phyloP scores from a whole-genome alignment of 495 filamentous ascomycete species.

The Neurospora sp. region DNA sequence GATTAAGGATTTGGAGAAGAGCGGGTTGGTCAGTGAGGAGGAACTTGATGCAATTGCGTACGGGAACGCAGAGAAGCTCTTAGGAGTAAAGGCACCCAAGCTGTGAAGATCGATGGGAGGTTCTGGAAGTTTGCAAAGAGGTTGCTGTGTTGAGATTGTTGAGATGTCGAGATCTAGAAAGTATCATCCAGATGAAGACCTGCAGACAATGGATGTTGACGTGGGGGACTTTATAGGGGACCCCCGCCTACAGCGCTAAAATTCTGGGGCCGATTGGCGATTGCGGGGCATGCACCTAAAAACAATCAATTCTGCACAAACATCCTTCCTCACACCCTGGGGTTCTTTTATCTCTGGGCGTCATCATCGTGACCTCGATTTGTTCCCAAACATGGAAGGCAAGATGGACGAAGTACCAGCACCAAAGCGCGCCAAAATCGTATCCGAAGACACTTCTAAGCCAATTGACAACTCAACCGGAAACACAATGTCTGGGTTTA shows the following conservation, averaged over 20 bases:
- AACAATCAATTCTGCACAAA: background rate
- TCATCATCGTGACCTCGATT: slow-evolving; percentile 1
- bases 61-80: slow-evolving; percentile 45
- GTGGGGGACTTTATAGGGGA: background rate
- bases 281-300: background rate
- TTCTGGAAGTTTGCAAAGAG: background rate
- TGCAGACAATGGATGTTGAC: background rate
- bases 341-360: slow-evolving; percentile 5
- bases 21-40: slow-evolving; percentile 40
- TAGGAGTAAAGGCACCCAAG: slow-evolving; percentile 17
- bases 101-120: background rate
- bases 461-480: background rate
- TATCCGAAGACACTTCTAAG: background rate
- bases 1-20: slow-evolving; percentile 39
- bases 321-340: slow-evolving; percentile 2
- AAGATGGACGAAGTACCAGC: background rate
- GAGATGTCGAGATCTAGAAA: background rate
- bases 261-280: background rate
- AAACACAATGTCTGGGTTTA: slow-evolving; percentile 36
- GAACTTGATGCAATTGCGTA: slow-evolving; percentile 44
- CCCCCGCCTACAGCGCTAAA: background rate
- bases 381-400: background rate
- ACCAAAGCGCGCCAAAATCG: background rate
- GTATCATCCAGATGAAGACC: background rate
- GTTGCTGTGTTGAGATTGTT: background rate